Percentiles rank a stretch among this genome's conserved stretches.
phyloP scores from a whole-genome alignment of 768 basidiomycete genomes.

The Suillus subalutaceus region DNA sequence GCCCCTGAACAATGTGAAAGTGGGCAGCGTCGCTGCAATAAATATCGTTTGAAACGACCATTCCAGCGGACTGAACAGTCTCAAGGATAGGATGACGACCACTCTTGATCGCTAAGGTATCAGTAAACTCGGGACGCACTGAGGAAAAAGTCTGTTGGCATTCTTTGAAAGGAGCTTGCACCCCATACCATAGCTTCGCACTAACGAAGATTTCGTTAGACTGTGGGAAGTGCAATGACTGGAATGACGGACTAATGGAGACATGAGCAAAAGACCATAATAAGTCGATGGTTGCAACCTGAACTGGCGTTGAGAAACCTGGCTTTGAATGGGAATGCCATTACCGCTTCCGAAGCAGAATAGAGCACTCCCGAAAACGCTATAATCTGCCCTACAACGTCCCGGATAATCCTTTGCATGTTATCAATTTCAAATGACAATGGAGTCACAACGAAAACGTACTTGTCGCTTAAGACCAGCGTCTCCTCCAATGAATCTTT shows the following conservation, averaged over 20 bases:
- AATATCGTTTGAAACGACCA: constrained; percentile 85
- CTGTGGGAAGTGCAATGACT: neutral
- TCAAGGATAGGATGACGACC: constrained; percentile 91
- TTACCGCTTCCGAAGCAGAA: constrained; percentile 87
- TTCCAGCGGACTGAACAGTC: constrained; percentile 64
- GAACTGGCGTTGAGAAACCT: constrained; percentile 3
- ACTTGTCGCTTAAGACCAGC: constrained; percentile 83
- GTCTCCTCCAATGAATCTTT: constrained; percentile 91
- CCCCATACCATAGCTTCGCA: constrained; percentile 51
- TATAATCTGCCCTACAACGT: constrained; percentile 72
- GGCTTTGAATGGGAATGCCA: neutral
- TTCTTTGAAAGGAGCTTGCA: neutral
- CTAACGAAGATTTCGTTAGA: constrained; percentile 27
- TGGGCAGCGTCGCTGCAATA: constrained; percentile 83
- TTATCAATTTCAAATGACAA: neutral
- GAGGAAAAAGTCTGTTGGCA: neutral
- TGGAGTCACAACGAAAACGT: constrained; percentile 15
- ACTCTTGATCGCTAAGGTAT: constrained; percentile 84
- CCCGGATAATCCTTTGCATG: constrained; percentile 69
- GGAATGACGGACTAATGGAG: constrained; percentile 65
- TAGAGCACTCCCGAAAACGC: constrained; percentile 79
- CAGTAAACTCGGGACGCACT: constrained; percentile 94
- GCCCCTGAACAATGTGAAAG: constrained; percentile 93
- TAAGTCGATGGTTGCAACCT: constrained; percentile 91
- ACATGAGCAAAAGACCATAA: constrained; percentile 85